Conservation (phyloP, 129 eudicot genomes). For the Deinandra increscens region DNA sequence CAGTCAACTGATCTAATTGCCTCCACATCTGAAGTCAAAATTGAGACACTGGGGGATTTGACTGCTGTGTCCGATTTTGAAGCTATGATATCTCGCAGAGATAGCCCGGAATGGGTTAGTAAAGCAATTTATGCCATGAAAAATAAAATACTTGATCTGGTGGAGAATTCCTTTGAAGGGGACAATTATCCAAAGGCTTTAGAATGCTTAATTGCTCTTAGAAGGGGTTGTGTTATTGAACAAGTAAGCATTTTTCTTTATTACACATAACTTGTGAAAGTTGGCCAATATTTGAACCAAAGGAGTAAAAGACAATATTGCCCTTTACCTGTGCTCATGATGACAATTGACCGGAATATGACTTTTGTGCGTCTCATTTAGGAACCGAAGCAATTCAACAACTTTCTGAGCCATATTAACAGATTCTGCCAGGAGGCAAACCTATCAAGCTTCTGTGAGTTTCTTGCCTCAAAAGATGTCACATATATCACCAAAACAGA, state of each 20-base stretch:
- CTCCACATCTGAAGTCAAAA: constrained; percentile 45
- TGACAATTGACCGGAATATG: neutral
- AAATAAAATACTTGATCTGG: constrained; percentile 53
- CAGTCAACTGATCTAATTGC: constrained; percentile 44
- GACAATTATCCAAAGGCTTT: constrained; percentile 63
- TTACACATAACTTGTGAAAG: constrained; percentile 10
- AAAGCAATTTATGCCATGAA: constrained; percentile 82
- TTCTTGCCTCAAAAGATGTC: constrained; percentile 56
- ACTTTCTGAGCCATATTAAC: constrained; percentile 53
- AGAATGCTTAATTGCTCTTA: constrained; percentile 75
- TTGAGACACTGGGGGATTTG: constrained; percentile 61
- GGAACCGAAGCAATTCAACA: constrained; percentile 94
- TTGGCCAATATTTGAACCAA: neutral
- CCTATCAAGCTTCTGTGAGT: constrained; percentile 50
- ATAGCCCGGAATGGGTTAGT: constrained; percentile 76
- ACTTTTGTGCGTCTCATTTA: constrained; percentile 19
- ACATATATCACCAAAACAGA: constrained; percentile 67
- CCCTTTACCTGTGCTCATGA: neutral
- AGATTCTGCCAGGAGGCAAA: constrained; percentile 68
- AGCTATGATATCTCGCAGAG: constrained; percentile 91
- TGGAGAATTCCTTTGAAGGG: constrained; percentile 67
- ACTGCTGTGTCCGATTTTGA: constrained; percentile 86
- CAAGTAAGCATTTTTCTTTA: constrained; percentile 51
- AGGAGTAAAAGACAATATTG: constrained; percentile 1
- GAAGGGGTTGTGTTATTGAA: constrained; percentile 84